Conservation (phyloP, 768 basidiomycete species). For the Lactarius pseudohatsudake region DNA sequence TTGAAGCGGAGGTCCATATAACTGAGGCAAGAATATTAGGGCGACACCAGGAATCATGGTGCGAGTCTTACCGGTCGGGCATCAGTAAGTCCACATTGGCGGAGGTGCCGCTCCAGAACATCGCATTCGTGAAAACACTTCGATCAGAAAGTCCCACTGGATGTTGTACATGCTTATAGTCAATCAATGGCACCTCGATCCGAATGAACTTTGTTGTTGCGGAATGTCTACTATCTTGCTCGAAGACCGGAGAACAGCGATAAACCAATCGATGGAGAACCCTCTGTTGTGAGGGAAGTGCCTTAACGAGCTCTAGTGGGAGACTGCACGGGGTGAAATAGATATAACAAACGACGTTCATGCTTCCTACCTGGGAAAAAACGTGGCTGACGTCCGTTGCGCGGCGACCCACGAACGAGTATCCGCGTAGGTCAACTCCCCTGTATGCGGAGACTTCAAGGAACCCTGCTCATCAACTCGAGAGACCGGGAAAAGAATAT, state of each 20-base stretch:
- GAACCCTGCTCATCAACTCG: background rate
- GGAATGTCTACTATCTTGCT: background rate
- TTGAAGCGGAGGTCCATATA: slow-evolving; percentile 54
- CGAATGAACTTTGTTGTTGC: slow-evolving; percentile 15
- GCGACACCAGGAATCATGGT: background rate
- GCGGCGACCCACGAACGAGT: slow-evolving; percentile 48
- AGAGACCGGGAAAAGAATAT: slow-evolving; percentile 48
- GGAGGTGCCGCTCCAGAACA: slow-evolving; percentile 11
- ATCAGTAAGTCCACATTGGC: slow-evolving; percentile 23
- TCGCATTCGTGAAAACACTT: background rate
- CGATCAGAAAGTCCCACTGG: background rate
- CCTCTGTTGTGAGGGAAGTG: slow-evolving; percentile 21
- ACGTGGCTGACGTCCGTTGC: slow-evolving; percentile 37
- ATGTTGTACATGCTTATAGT: slow-evolving; percentile 10
- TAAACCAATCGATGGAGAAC: slow-evolving; percentile 28
- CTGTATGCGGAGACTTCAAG: slow-evolving; percentile 6
- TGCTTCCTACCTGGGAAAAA: slow-evolving; percentile 50
- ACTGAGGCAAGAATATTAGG: slow-evolving; percentile 13
- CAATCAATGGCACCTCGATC: slow-evolving; percentile 22
- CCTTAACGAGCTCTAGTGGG: slow-evolving; percentile 22
- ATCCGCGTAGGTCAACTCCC: slow-evolving; percentile 41
- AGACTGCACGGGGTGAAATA: slow-evolving; percentile 19
- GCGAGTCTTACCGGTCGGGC: slow-evolving; percentile 25
- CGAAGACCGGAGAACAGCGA: background rate
- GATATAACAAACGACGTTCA: background rate